Conservation (phyloP, 163 green algal genomes). For the Scenedesmus sp. region DNA sequence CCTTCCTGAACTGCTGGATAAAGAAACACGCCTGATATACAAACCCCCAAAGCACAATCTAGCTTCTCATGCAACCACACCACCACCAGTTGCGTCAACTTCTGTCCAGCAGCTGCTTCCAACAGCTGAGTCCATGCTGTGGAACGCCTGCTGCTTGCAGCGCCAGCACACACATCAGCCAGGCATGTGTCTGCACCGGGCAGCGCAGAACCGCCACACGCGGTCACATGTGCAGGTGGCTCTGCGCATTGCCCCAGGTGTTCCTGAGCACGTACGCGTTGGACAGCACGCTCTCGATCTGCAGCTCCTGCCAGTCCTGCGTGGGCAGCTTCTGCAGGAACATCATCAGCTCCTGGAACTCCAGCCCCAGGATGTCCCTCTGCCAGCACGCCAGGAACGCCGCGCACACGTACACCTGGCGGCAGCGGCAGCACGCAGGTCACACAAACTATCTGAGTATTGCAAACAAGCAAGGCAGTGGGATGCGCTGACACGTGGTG, state of each 20-base stretch:
- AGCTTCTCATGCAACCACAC: too few species aligned
- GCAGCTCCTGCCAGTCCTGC: slow-evolving; percentile 76
- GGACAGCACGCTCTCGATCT: slow-evolving; percentile 85
- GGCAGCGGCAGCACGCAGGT: not conserved
- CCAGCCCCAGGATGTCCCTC: slow-evolving; percentile 77
- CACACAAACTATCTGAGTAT: not conserved
- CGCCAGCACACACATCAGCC: too few species aligned
- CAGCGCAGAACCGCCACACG: not conserved
- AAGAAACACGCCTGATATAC: too few species aligned
- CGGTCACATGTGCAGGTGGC: slow-evolving; percentile 59
- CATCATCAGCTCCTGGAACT: slow-evolving; percentile 98
- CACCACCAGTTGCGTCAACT: too few species aligned
- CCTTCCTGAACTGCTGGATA: too few species aligned
- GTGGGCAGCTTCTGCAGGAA: slow-evolving; percentile 95
- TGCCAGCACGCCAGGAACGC: slow-evolving; percentile 89
- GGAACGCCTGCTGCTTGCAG: not conserved
- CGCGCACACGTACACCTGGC: slow-evolving; percentile 83
- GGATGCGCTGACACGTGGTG: too few species aligned
- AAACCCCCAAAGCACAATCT: too few species aligned
- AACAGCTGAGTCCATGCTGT: not conserved
- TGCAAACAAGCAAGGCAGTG: not conserved
- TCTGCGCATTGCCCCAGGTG: slow-evolving; percentile 79
- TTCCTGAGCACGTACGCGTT: slow-evolving; percentile 82
- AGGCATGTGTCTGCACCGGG: not conserved
- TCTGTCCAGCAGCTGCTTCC: too few species aligned